Base-by-base conservation (phyloP, 192 early-diverging fungal genomes). In the Lunasporangiospora selenospora region DNA sequence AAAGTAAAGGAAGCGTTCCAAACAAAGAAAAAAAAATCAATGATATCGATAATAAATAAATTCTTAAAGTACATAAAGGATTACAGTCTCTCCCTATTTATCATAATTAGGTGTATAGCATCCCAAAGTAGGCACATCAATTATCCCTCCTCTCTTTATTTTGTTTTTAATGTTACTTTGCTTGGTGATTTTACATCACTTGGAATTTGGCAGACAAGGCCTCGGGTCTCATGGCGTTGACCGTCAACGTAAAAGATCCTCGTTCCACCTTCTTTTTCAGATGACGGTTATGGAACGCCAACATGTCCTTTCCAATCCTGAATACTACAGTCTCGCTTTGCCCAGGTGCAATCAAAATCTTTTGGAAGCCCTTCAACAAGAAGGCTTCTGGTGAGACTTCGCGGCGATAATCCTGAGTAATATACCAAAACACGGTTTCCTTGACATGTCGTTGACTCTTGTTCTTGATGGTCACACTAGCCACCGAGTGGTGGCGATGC, bases 401-500 rank as follows among this genome's bases (percentile, higher is more conserved):
- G 6, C 56, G 60, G 4, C 84, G 79, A 40, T 73, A 77, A n/a
- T 75, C 77, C 46, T 88, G 87, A 31, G 75, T 59, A 21, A 85
- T 77, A 30, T 83, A 88, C 60, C 86, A 70, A 31, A 86, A 67
- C 19, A 88, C 83, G 0, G 75, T 53, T 58, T 88, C 85, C 42
- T 84, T 85, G 57, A 78, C 80, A 6, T 69, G 53, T 19, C 56
- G 42, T 16, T 75, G 56, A 9, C 83, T 76, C 6, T 65, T 67
- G 67, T 86, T 86, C 16, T 75, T 77, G 1, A 85, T 39, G 10
- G 13, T 69, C 9, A 87, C 31, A 0, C 56, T 58, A 1, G 75
- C 81, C 4, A 45, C 47, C 13, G 81, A 61, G 4, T 15, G 11
- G 46, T 12, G 10, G 9, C 13, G 48, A 3, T 50, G 16, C 5